Evolutionary conservation across 169 alveolate species (phyloP), one percentile per base, ranked within the genome.

Genomic region (Cryptosporidium muris): DNA sequence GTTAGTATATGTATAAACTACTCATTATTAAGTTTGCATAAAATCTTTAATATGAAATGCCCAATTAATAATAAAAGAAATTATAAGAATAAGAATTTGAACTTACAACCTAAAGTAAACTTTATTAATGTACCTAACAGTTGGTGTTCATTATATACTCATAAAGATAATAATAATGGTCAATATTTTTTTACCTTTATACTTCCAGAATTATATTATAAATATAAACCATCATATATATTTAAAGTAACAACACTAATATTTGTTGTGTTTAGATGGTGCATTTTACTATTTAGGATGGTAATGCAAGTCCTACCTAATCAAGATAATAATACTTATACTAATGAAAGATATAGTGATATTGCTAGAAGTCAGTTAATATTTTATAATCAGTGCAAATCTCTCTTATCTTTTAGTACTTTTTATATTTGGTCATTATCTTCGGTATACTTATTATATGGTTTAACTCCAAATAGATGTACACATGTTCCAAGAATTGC

Each of bases 371-470:
- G 63, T 9, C 85, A 74, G 34, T 36, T 42, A 40, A 52, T 48
- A 64, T 58, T 74, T n/a, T 58, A 58, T 34, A 52, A 49, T n/a
- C 74, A 74, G 40, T 56, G 54, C 34, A 74, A 54, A 43, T 74
- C 85, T 36, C 25, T 74, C 16, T 42, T 74, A 45, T 74, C 85
- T 11, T 74, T 74, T 37, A 48, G 85, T 25, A 74, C 60, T 2
- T 74, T 74, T 49, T 74, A 74, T 74, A 74, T 74, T 45, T 74
- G 85, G 85, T 74, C 85, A 25, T 42, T 74, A n/a, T 74, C 85
- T 45, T 74, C 74, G 16, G 85, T 74, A 6, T 74, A 74, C 16
- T 74, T 74, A 62, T 49, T 74, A 9, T 74, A 58, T 45, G 85
- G 85, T 1, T 51, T 74, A 6, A 74, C 85, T 25, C 54, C 85